A percentile compares a stretch with the other conserved stretches of the same genome.
phyloP scores from a whole-genome alignment of 148 eudicot species.

The Talinum fruticosum region DNA sequence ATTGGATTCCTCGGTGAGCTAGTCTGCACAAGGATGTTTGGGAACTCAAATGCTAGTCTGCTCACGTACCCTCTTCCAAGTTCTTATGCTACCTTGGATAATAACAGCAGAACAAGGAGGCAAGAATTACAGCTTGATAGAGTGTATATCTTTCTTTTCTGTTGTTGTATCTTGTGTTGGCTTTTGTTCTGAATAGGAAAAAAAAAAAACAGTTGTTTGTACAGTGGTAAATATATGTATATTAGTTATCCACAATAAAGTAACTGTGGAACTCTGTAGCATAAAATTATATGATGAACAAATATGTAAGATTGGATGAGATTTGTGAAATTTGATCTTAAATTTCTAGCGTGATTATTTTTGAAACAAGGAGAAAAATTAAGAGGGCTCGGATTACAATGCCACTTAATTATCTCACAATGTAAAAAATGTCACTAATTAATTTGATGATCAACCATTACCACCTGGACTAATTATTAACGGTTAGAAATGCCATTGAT shows the following conservation, averaged over 20 bases:
- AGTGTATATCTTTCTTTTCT: constrained; percentile 60
- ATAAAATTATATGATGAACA: background rate
- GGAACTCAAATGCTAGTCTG: constrained; percentile 42
- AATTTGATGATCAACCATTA: no score
- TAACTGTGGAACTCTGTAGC: constrained; percentile 1
- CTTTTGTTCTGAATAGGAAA: constrained; percentile 15
- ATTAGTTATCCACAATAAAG: background rate
- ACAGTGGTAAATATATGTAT: constrained; percentile 19
- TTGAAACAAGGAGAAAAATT: no score
- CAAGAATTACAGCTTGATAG: constrained; percentile 64
- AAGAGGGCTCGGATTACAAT: no score
- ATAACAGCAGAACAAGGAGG: constrained; percentile 56
- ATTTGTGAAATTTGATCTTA: background rate
- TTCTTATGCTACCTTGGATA: constrained; percentile 35
- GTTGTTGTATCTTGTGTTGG: constrained; percentile 47
- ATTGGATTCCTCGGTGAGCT: constrained; percentile 68
- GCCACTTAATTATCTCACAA: no score
- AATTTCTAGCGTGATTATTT: background rate
- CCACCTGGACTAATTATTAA: no score
- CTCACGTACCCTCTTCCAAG: constrained; percentile 47
- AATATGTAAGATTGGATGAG: background rate
- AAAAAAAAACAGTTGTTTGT: background rate
- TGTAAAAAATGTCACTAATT: no score
- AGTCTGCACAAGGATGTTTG: constrained; percentile 64
- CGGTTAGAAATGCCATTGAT: no score